These are phyloP conservation scores for Eucalyptus globulus DNA, from an alignment of 345 rosid species.

Conservation along the genomic window DNA sequence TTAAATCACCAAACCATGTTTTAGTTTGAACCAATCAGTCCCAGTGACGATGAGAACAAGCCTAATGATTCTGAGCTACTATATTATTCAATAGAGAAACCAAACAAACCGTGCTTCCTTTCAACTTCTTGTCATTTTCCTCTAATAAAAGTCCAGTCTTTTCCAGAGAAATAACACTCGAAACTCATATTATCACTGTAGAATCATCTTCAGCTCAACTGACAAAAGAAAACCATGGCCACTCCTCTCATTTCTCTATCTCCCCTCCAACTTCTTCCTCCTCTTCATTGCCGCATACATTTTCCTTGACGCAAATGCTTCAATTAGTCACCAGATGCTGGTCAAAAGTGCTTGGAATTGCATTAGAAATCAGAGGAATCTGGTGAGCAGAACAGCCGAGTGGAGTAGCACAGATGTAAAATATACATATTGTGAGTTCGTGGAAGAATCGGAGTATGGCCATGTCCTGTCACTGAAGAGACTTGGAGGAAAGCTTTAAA, in stretches of 20 bases:
- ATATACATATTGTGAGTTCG: neutral
- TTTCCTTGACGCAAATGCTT: neutral
- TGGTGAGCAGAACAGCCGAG: neutral
- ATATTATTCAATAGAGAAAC: neutral
- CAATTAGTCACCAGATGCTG: neutral
- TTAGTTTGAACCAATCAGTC: no score
- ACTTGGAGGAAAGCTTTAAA: neutral
- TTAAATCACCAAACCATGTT: no score
- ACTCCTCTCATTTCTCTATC: neutral
- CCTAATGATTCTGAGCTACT: neutral
- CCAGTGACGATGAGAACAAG: neutral
- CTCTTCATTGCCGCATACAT: neutral
- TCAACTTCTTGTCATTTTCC: neutral
- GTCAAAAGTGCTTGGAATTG: neutral
- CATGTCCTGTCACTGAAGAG: neutral
- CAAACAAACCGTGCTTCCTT: neutral
- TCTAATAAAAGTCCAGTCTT: neutral
- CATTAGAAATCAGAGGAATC: neutral
- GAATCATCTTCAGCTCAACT: neutral
- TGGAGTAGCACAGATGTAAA: neutral
- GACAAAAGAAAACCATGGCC: no score
- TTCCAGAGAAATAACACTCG: neutral
- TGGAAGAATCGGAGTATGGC: neutral
- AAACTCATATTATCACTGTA: neutral
- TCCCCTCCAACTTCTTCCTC: slow-evolving; percentile 8